Evolutionary conservation across 139 green algal species (phyloP).

Genomic region (Trebouxia sp.): DNA sequence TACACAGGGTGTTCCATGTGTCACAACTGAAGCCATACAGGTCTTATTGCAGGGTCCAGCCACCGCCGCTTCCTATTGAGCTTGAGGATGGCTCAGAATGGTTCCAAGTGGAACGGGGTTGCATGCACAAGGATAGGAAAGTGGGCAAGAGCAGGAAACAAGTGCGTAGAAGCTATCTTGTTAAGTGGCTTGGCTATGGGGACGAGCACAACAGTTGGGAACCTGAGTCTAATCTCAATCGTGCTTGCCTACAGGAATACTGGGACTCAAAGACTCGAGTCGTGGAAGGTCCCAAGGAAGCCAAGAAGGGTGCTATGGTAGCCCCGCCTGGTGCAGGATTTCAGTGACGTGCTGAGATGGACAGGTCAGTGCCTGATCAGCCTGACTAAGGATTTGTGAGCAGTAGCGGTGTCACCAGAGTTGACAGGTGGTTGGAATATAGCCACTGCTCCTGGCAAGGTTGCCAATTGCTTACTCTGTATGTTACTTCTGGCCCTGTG

Average conservation of each 20-base stretch:
- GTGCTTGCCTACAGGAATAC: no score
- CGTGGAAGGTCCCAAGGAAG: no score
- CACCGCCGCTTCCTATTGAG: constrained; percentile 1
- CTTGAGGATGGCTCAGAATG: constrained; percentile 5
- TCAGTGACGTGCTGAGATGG: no score
- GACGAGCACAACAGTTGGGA: constrained; percentile 27
- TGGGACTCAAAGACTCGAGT: no score
- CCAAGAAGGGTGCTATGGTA: no score
- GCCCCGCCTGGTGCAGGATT: no score
- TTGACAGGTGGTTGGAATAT: no score
- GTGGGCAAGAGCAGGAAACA: constrained; percentile 4
- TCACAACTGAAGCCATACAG: no score
- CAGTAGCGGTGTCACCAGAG: constrained; percentile 2
- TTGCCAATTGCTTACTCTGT: no score
- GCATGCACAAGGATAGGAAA: constrained; percentile 1
- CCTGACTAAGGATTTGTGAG: constrained; percentile 5
- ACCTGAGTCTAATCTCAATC: constrained; percentile 8
- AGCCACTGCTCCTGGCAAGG: no score
- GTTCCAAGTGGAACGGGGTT: background rate
- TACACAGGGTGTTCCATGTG: no score
- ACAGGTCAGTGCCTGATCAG: background rate
- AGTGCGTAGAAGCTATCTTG: background rate
- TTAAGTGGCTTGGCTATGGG: constrained; percentile 26
- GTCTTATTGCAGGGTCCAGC: background rate
- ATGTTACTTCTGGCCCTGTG: no score